A percentile compares a stretch with the other conserved stretches of the same genome.
Evolutionary conservation across 768 basidiomycete species (phyloP).

Genomic region (Asterophora parasitica): DNA sequence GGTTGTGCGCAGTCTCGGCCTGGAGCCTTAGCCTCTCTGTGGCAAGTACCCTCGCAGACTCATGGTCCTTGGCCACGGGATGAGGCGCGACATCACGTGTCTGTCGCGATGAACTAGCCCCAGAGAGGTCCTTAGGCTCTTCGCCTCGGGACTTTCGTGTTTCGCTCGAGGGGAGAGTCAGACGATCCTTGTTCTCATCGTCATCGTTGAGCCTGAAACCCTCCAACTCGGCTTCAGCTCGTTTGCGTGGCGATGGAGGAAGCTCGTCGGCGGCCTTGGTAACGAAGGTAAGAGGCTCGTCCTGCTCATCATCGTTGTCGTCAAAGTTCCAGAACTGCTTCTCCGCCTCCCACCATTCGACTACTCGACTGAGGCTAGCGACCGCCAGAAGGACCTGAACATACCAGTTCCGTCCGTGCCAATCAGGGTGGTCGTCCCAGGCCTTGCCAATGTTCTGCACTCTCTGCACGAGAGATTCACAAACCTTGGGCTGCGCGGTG

Average conservation of each 20-base stretch:
- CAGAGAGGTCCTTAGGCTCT: slow-evolving; percentile 42
- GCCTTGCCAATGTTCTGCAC: slow-evolving; percentile 89
- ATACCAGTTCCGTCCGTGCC: slow-evolving; percentile 98
- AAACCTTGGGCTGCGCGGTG: slow-evolving; percentile 78
- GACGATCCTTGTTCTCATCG: slow-evolving; percentile 47
- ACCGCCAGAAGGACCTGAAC: slow-evolving; percentile 94
- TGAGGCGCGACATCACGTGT: slow-evolving; percentile 31
- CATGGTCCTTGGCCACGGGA: slow-evolving; percentile 51
- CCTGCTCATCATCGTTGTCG: slow-evolving; percentile 83
- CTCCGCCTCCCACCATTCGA: slow-evolving; percentile 99
- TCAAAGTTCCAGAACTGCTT: slow-evolving; percentile 99
- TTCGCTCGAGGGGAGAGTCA: slow-evolving; percentile 46
- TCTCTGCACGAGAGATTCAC: slow-evolving; percentile 82
- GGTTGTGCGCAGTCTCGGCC: slow-evolving; percentile 92
- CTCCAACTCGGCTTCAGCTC: slow-evolving; percentile 38
- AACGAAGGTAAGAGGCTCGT: slow-evolving; percentile 90
- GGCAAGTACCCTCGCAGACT: slow-evolving; percentile 80
- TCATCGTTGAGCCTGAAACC: slow-evolving; percentile 47
- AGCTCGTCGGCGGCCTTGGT: slow-evolving; percentile 80
- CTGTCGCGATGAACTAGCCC: slow-evolving; percentile 27
- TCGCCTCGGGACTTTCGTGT: slow-evolving; percentile 57
- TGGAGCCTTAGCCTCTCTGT: slow-evolving; percentile 85
- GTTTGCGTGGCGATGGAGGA: slow-evolving; percentile 28
- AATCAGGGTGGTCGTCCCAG: slow-evolving; percentile 98
- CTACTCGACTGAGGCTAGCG: slow-evolving; percentile 91